Base-by-base conservation (phyloP, 1,284 basidiomycete species). In the Naganishia sp. region DNA sequence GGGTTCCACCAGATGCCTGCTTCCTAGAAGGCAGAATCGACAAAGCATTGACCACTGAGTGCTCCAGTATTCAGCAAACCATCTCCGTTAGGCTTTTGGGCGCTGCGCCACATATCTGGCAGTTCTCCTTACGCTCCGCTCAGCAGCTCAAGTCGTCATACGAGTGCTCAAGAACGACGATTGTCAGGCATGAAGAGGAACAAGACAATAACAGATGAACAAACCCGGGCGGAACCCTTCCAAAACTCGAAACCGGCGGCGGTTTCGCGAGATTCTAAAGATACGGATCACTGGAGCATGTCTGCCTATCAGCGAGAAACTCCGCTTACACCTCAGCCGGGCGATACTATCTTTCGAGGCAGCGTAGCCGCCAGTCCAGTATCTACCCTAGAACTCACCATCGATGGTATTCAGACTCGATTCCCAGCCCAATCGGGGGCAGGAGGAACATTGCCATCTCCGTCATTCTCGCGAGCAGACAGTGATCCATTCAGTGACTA, bases 401-500 rank as follows among this genome's bases (percentile, higher is more conserved):
- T 61, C 25, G 18, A 35, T 28, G 58, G 47, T 10, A 18, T 61
- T 2, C n/a, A 41, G 18, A 42, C 58, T 31, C 58, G 47, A 11
- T 39, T 61, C 9, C 35, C 47, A 17, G 35, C 32, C 9, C 41
- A 42, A n/a, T 15, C 58, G 7, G 10, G 2, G 11, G 18, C 17
- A 23, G 15, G 42, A 21, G 17, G 13, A 11, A 25, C 31, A 28
- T n/a, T 17, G 28, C 6, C 13, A 31, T n/a, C 57, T n/a, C 15
- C 25, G 21, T 46, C 11, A 21, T 6, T 61, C 2, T 51, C 58
- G 15, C 47, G 21, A 10, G 28, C 58, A 6, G 58, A 51, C 13
- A 61, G 58, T 42, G 58, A 51, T 28, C 58, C 58, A 18, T 61
- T 61, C 58, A 61, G 58, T 47, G 58, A 61, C 13, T 61, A 61